phyloP scores from a whole-genome alignment of 192 early-diverging fungal species.

The Linnemannia hyalina region DNA sequence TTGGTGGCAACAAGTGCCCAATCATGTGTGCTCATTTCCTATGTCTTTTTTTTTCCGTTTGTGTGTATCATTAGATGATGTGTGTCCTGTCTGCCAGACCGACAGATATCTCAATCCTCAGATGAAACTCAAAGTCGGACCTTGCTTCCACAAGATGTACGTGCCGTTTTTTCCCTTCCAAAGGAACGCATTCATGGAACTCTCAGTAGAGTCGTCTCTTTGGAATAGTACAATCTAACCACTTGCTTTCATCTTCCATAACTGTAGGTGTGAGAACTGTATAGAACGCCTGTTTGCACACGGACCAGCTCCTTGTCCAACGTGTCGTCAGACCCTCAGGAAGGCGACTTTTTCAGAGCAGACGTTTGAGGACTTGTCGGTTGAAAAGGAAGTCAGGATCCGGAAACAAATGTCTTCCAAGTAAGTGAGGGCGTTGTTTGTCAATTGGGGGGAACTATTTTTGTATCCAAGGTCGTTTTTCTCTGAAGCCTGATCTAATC shows the following conservation, averaged over 20 bases:
- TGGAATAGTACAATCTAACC: background rate
- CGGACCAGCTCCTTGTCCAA: constrained; percentile 93
- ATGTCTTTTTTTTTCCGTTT: no score
- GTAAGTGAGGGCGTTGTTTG: constrained; percentile 48
- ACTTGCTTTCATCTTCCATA: background rate
- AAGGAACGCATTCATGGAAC: background rate
- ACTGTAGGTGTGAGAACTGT: constrained; percentile 88
- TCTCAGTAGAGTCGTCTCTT: background rate
- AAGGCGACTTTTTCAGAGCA: constrained; percentile 89
- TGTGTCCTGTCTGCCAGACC: constrained; percentile 87
- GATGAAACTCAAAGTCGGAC: constrained; percentile 91
- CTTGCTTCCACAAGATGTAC: constrained; percentile 96
- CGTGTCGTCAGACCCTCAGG: constrained; percentile 84
- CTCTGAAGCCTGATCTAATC: background rate
- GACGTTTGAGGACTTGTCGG: constrained; percentile 94
- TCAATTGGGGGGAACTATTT: background rate
- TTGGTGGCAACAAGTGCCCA: constrained; percentile 18
- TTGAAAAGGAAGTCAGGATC: constrained; percentile 94
- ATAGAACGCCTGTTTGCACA: constrained; percentile 86
- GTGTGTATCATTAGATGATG: constrained; percentile 40
- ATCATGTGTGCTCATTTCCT: background rate
- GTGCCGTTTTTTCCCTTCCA: background rate
- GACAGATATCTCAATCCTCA: constrained; percentile 87
- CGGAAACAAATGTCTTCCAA: constrained; percentile 79
- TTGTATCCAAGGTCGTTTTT: background rate